Base-by-base conservation (phyloP, 1,284 basidiomycete species). In the Lignosus rhinocerotis region DNA sequence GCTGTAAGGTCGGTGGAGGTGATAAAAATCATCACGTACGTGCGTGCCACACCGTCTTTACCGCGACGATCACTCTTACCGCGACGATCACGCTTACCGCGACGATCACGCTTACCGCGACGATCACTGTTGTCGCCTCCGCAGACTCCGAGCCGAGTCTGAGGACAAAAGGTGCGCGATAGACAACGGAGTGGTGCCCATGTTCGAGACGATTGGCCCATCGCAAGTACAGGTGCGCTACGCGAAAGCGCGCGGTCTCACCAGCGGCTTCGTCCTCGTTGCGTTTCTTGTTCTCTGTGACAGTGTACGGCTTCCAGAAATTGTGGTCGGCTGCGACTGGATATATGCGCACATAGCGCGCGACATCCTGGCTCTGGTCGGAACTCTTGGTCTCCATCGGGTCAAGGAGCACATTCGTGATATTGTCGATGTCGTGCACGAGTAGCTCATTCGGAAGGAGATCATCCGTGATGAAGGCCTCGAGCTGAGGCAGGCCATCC, bases 81-180 rank as follows among this genome's bases (percentile, higher is more conserved):
- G 72, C 73, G 38, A 75, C 72, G 1, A 65, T 64, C n/a, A 71
- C 70, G 2, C 25, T 76, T 36, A 67, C 72, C 0, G 72, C 73
- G 38, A 75, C 72, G 1, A 65, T 64, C n/a, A 71, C 70, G 2
- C 25, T 76, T 36, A 67, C 72, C 0, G 72, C 73, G 38, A 75
- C 72, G 1, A 65, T 64, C n/a, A 71, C 70, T 25, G 2, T 25
- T 4, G 25, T 25, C 25, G 25, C 2, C 9, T 65, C 58, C 16
- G 64, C 59, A 34, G 53, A 39, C 19, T 63, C 64, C 14, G 49
- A 56, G 25, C 25, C 25, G 25, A 25, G 25, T 25, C 25, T 25
- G 6, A 72, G 56, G 7, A 69, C 12, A 36, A 76, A 57, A 1
- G 67, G 59, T 0, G 71, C 66, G 43, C 70, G 67, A 55, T 68